phyloP scores from a whole-genome alignment of 352 stramenopile genomes.

The Thalassiosira delicatula region DNA sequence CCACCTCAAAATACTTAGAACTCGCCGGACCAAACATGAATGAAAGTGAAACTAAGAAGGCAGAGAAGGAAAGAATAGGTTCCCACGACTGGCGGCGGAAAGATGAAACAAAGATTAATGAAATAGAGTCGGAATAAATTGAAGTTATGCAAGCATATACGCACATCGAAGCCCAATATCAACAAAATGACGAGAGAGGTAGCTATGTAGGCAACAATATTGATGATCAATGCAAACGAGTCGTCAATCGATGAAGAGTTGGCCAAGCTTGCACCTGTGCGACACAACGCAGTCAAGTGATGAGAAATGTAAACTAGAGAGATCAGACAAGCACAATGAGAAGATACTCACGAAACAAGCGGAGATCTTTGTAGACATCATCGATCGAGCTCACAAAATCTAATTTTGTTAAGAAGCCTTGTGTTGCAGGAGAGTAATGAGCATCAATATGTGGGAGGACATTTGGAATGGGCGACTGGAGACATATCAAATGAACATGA shows the following conservation, averaged over 20 bases:
- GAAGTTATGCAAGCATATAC: neutral
- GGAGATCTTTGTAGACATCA: constrained; percentile 71
- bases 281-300: too few species aligned
- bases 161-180: constrained; percentile 56
- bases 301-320: too few species aligned
- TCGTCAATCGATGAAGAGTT: constrained; percentile 75
- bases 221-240: constrained; percentile 58
- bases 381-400: constrained; percentile 77
- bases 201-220: constrained; percentile 60
- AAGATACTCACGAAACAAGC: constrained; percentile 73
- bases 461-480: too few species aligned
- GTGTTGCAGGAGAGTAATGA: too few species aligned
- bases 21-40: constrained; percentile 72
- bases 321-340: too few species aligned
- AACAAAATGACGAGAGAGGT: constrained; percentile 47
- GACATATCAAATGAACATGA: too few species aligned
- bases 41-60: constrained; percentile 71
- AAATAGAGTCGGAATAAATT: neutral
- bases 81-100: constrained; percentile 32
- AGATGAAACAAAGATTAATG: constrained; percentile 29
- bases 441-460: too few species aligned
- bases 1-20: constrained; percentile 73
- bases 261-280: constrained; percentile 68
- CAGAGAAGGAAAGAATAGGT: constrained; percentile 47
- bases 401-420: constrained; percentile 55